Conservation (phyloP, 2,329 filamentous ascomycete species). For the Ceratocystis cubensis region DNA sequence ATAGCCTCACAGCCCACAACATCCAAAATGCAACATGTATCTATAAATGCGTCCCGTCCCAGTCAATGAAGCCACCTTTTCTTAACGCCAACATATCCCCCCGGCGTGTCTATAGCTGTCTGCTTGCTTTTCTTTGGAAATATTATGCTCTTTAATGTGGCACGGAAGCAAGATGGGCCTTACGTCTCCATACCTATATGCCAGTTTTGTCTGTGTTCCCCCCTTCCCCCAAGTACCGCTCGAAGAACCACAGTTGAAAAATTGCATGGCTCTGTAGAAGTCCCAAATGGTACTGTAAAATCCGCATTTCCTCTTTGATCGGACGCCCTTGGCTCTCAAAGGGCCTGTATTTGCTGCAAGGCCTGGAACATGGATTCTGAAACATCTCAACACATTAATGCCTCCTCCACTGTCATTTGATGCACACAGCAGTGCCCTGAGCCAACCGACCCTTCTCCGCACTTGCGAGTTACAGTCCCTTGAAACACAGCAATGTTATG, state of each 20-base stretch:
- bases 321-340: background rate
- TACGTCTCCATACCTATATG: background rate
- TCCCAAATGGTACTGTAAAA: background rate
- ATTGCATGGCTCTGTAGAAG: background rate
- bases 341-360: background rate
- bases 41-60: background rate
- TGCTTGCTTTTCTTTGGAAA: background rate
- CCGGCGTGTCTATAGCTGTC: background rate
- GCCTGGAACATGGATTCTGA: background rate
- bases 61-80: background rate
- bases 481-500: conserved; percentile 5
- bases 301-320: background rate
- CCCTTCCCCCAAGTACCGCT: background rate
- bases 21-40: background rate
- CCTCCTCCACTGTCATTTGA: conserved; percentile 3
- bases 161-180: background rate
- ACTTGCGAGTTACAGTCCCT: background rate
- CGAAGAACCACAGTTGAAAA: background rate
- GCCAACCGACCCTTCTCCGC: background rate
- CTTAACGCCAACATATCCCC: background rate
- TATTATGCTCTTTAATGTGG: conserved; percentile 1
- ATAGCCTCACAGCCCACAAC: background rate
- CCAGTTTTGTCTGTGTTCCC: background rate
- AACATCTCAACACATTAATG: conserved; percentile 6
- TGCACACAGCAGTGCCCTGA: background rate